Conservation (phyloP, 1,139 yeast species). For the Hansenula sp. region DNA sequence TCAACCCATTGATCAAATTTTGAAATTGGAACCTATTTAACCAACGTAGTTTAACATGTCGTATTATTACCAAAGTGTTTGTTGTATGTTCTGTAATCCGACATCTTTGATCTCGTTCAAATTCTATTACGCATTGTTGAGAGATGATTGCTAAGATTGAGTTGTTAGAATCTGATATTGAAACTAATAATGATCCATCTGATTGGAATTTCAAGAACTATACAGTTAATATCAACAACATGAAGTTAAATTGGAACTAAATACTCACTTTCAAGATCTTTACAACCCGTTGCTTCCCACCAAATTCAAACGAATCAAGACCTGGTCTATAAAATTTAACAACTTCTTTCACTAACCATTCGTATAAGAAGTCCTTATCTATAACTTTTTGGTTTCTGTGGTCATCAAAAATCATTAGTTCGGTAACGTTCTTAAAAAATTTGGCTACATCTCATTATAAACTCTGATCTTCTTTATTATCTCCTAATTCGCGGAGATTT, state of each 20-base stretch:
- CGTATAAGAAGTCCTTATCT: not conserved
- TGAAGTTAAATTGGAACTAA: too few species aligned
- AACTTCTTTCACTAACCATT: not conserved
- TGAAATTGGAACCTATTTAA: constrained; percentile 2
- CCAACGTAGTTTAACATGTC: constrained; percentile 8
- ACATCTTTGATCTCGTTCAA: constrained; percentile 11
- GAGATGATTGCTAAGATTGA: constrained; percentile 12
- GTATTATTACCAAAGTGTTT: constrained; percentile 9
- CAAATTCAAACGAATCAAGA: not conserved
- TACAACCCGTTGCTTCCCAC: not conserved
- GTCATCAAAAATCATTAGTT: not conserved
- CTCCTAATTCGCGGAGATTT: too few species aligned
- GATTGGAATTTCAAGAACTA: not conserved
- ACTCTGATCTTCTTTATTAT: too few species aligned
- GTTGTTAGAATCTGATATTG: constrained; percentile 13
- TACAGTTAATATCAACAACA: too few species aligned
- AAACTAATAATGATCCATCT: not conserved
- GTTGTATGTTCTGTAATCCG: constrained; percentile 14
- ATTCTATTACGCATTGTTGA: constrained; percentile 2
- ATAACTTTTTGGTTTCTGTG: not conserved
- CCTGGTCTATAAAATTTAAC: not conserved
- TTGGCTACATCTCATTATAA: too few species aligned
- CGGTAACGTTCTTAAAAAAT: not conserved
- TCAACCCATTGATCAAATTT: constrained; percentile 2
- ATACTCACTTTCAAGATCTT: constrained; percentile 1